Conservation (phyloP, 2,329 filamentous ascomycete genomes). For the Gnomoniopsis smithogilvyi region DNA sequence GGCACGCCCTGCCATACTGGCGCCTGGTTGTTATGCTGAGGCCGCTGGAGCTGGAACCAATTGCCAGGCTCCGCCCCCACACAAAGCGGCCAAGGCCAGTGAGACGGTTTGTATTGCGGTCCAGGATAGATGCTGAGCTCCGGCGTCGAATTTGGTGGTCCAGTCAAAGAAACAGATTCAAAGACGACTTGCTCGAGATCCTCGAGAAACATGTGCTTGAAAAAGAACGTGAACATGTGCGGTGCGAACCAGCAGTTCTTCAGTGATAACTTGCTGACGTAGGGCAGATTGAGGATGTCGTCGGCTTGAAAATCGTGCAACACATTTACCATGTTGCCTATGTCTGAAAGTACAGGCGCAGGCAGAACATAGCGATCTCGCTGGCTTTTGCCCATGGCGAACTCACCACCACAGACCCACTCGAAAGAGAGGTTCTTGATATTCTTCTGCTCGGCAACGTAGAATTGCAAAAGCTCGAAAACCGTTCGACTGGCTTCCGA, state of each 20-base stretch:
- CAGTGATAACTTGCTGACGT: constrained; percentile 57
- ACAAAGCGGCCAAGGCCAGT: constrained; percentile 22
- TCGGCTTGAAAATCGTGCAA: constrained; percentile 23
- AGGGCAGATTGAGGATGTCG: constrained; percentile 48
- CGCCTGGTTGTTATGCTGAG: not conserved
- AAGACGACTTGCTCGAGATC: constrained; percentile 53
- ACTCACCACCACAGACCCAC: constrained; percentile 66
- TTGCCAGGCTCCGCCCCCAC: constrained; percentile 14
- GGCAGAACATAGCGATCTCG: constrained; percentile 62
- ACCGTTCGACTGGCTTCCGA: constrained; percentile 49
- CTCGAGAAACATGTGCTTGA: constrained; percentile 43
- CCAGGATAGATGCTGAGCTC: constrained; percentile 12
- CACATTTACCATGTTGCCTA: constrained; percentile 26
- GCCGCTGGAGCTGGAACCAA: constrained; percentile 13
- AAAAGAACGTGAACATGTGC: constrained; percentile 49
- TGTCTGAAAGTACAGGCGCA: constrained; percentile 48
- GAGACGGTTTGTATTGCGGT: not conserved
- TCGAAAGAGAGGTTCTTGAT: constrained; percentile 62
- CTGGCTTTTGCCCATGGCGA: constrained; percentile 57
- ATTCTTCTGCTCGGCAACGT: constrained; percentile 43
- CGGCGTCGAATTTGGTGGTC: constrained; percentile 30
- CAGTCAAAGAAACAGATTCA: constrained; percentile 63
- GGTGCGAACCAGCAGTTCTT: constrained; percentile 69
- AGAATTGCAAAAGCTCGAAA: constrained; percentile 47
- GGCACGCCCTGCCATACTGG: not conserved